A percentile compares a stretch with the other conserved stretches of the same genome.
These are phyloP conservation scores for Pigoraptor vietnamica DNA, from an alignment of 78 protist genomes.

Conservation along the genomic window DNA sequence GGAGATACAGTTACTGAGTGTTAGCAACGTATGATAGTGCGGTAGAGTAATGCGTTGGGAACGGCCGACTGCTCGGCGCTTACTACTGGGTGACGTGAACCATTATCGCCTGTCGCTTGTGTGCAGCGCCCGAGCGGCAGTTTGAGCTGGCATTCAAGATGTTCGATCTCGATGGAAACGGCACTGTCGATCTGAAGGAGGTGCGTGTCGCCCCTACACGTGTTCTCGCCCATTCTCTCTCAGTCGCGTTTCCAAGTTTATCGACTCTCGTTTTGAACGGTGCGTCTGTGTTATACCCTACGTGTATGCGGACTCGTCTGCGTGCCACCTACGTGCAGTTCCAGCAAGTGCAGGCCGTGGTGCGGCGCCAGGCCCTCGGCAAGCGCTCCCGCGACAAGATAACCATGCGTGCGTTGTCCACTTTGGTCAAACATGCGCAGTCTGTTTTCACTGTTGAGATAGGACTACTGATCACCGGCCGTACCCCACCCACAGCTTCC, in stretches of 20 bases:
- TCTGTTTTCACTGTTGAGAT: too few species aligned
- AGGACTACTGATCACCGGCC: too few species aligned
- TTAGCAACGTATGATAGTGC: too few species aligned
- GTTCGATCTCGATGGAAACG: slow-evolving; percentile 39
- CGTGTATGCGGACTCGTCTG: not conserved
- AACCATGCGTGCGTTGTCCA: not conserved
- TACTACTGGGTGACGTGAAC: too few species aligned
- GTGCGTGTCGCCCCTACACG: not conserved
- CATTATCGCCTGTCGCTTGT: not conserved
- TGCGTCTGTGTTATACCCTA: not conserved
- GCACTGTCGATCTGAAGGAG: slow-evolving; percentile 21
- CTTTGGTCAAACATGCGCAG: too few species aligned
- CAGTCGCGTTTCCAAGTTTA: not conserved
- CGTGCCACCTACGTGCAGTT: too few species aligned
- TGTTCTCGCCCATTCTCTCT: too few species aligned
- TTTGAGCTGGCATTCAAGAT: slow-evolving; percentile 22
- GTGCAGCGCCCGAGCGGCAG: slow-evolving; percentile 2
- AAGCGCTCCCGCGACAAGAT: not conserved
- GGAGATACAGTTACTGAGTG: too few species aligned
- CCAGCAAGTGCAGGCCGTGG: not conserved
- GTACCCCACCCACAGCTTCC: not conserved
- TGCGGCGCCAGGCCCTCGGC: not conserved
- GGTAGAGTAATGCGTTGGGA: too few species aligned
- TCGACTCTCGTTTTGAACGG: not conserved
- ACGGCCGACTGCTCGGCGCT: too few species aligned